phyloP scores from a whole-genome alignment of 129 eudicot genomes.

The Silybum marianum region DNA sequence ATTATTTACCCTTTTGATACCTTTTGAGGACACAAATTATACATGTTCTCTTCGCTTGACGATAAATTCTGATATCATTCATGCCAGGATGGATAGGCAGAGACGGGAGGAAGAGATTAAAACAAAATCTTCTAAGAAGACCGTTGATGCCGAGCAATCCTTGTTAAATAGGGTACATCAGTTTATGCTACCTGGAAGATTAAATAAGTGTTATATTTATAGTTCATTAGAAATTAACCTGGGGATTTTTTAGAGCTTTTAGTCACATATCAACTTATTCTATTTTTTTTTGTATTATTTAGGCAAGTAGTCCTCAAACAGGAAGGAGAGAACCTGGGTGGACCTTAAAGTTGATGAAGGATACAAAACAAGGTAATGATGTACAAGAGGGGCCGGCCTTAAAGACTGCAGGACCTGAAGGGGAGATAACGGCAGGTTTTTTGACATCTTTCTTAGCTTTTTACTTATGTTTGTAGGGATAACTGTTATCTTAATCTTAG shows the following conservation, averaged over 20 bases:
- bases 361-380: conserved; percentile 66
- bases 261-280: neutral
- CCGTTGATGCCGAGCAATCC: conserved; percentile 77
- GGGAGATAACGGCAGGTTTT: conserved; percentile 94
- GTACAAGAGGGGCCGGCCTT: conserved; percentile 73
- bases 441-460: conserved; percentile 5
- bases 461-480: conserved; percentile 7
- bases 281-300: conserved; percentile 24
- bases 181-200: neutral
- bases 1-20: neutral
- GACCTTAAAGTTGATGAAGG: conserved; percentile 74
- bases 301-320: conserved; percentile 98
- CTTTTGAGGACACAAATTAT: neutral
- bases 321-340: conserved; percentile 49
- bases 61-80: neutral
- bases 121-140: conserved; percentile 71
- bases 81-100: conserved; percentile 92
- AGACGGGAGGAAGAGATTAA: conserved; percentile 92
- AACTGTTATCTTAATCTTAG: neutral
- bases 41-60: neutral
- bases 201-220: conserved; percentile 1
- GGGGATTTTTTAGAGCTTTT: neutral
- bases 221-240: neutral
- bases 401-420: conserved; percentile 88
- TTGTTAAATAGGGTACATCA: conserved; percentile 67